Conservation (phyloP, 2,329 filamentous ascomycete species). For the Fusarium sarcochroum region DNA sequence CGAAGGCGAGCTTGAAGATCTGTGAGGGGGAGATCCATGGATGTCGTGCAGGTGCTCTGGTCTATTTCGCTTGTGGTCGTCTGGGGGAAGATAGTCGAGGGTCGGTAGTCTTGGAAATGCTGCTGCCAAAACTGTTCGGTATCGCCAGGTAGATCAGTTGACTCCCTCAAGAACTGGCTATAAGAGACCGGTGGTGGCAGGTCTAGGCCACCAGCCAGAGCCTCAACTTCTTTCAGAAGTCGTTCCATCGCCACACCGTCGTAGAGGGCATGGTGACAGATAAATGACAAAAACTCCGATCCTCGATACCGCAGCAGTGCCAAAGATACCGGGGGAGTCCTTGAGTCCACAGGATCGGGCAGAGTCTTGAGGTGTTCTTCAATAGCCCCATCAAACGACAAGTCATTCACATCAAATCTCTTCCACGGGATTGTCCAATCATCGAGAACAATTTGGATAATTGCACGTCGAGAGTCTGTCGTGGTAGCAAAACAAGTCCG, state of each 20-base stretch:
- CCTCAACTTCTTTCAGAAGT: constrained; percentile 79
- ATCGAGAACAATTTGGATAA: constrained; percentile 78
- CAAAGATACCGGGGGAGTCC: constrained; percentile 61
- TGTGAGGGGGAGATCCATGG: constrained; percentile 56
- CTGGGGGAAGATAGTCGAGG: constrained; percentile 48
- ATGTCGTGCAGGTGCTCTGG: constrained; percentile 50
- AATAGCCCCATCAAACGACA: constrained; percentile 56
- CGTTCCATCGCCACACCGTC: constrained; percentile 83
- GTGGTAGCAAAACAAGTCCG: constrained; percentile 82
- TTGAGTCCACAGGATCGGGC: constrained; percentile 59
- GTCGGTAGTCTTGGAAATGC: constrained; percentile 66
- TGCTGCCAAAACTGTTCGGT: constrained; percentile 76
- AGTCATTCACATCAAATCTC: constrained; percentile 49
- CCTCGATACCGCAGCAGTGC: constrained; percentile 56
- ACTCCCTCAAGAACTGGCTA: constrained; percentile 72
- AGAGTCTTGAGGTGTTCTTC: constrained; percentile 58
- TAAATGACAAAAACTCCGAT: constrained; percentile 60
- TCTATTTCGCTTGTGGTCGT: constrained; percentile 38
- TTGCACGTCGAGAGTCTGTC: constrained; percentile 70
- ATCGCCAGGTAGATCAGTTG: constrained; percentile 62
- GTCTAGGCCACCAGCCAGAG: constrained; percentile 61
- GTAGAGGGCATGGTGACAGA: constrained; percentile 86
- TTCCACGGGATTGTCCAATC: constrained; percentile 60
- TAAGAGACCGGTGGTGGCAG: constrained; percentile 70
- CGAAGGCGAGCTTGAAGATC: constrained; percentile 65